Evolutionary conservation across 2,329 filamentous ascomycete genomes (phyloP).

Genomic region (Arthrobotrys sphaeroides): DNA sequence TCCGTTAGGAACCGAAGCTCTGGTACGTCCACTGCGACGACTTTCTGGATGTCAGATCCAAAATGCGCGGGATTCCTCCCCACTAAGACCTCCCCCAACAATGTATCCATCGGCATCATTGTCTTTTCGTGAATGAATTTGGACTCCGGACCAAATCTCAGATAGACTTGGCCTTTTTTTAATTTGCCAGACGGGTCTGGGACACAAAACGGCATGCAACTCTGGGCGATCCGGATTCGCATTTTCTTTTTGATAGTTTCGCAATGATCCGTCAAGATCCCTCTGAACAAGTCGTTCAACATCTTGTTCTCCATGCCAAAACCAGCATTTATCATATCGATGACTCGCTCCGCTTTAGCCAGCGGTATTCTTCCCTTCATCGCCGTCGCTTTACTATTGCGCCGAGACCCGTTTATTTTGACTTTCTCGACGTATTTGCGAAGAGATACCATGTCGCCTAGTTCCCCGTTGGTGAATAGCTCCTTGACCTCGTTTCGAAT

Average conservation of each 20-base stretch:
- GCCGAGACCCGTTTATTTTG: slow-evolving; percentile 9
- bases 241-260: slow-evolving; percentile 67
- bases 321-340: slow-evolving; percentile 62
- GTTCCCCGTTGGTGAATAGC: slow-evolving; percentile 63
- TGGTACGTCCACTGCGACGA: slow-evolving; percentile 63
- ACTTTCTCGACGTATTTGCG: slow-evolving; percentile 67
- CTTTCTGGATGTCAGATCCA: slow-evolving; percentile 76
- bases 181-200: slow-evolving; percentile 73
- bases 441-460: slow-evolving; percentile 65
- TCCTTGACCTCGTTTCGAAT: slow-evolving; percentile 67
- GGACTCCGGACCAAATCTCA: slow-evolving; percentile 69
- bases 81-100: slow-evolving; percentile 73
- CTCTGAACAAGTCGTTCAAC: slow-evolving; percentile 65
- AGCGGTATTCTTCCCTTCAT: slow-evolving; percentile 1
- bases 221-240: slow-evolving; percentile 70
- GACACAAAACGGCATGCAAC: slow-evolving; percentile 73
- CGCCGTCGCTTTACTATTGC: background rate
- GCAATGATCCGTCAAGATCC: slow-evolving; percentile 67
- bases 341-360: background rate
- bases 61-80: slow-evolving; percentile 75
- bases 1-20: slow-evolving; percentile 76
- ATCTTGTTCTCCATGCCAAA: slow-evolving; percentile 68
- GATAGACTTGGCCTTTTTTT: slow-evolving; percentile 72
- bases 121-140: slow-evolving; percentile 54
- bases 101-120: slow-evolving; percentile 38